Conservation (phyloP, 2,329 filamentous ascomycete species). For the Alternaria infectoria region DNA sequence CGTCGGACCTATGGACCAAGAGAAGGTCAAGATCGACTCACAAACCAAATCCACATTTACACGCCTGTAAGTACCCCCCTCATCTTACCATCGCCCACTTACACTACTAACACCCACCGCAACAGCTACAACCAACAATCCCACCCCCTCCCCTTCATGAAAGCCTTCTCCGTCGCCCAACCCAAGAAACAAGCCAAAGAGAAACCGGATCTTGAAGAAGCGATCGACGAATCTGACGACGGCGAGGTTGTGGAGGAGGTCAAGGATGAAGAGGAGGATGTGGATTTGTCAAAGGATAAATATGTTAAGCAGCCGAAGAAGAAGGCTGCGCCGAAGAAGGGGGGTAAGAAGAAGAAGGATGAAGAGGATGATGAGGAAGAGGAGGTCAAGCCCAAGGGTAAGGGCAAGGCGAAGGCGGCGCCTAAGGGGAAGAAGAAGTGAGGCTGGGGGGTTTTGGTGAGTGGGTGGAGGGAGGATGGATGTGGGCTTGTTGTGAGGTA, state of each 20-base stretch:
- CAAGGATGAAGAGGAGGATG: slow-evolving; percentile 72
- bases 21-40: slow-evolving; percentile 76
- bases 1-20: slow-evolving; percentile 81
- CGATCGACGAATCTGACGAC: slow-evolving; percentile 87
- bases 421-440: slow-evolving; percentile 11
- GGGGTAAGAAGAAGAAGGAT: slow-evolving; percentile 47
- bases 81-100: neutral
- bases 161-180: slow-evolving; percentile 76
- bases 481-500: neutral
- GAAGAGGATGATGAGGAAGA: slow-evolving; percentile 43
- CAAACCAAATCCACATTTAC: slow-evolving; percentile 92
- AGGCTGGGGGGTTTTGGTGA: neutral
- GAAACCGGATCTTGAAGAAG: slow-evolving; percentile 93
- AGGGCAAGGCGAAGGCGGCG: slow-evolving; percentile 55
- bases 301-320: slow-evolving; percentile 92
- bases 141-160: slow-evolving; percentile 96
- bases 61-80: slow-evolving; percentile 68
- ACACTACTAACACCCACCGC: slow-evolving; percentile 14
- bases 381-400: slow-evolving; percentile 59
- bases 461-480: neutral
- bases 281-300: slow-evolving; percentile 92
- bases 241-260: slow-evolving; percentile 55
- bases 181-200: slow-evolving; percentile 75
- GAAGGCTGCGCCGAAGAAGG: slow-evolving; percentile 60
- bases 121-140: slow-evolving; percentile 80